Percentiles rank a stretch among this genome's conserved stretches.
phyloP scores from a whole-genome alignment of 345 rosid species.

The Linum tenue region DNA sequence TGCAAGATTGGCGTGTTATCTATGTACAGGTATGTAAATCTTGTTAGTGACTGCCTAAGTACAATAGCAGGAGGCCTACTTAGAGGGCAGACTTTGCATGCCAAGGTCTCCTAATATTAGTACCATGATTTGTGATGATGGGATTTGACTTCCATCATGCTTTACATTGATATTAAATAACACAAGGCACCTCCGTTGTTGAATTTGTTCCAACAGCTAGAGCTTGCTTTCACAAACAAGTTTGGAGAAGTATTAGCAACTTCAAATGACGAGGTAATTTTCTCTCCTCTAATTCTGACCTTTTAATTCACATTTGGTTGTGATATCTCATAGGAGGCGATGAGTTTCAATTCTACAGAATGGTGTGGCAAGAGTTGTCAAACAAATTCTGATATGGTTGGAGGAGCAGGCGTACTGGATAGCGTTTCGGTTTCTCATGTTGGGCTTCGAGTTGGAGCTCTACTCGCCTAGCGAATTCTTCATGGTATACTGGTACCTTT shows the following conservation, averaged over 20 bases:
- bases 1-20: slow-evolving; percentile 92
- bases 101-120: too few relatives aligned
- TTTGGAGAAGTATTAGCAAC: slow-evolving; percentile 39
- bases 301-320: too few relatives aligned
- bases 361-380: slow-evolving; percentile 32
- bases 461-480: slow-evolving; percentile 80
- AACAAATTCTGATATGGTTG: slow-evolving; percentile 68
- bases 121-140: too few relatives aligned
- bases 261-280: slow-evolving; percentile 52
- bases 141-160: neutral
- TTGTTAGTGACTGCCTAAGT: neutral
- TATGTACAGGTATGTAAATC: slow-evolving; percentile 53
- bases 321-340: too few relatives aligned
- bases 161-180: neutral
- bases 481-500: slow-evolving; percentile 93
- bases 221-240: slow-evolving; percentile 55
- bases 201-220: slow-evolving; percentile 48
- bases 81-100: too few relatives aligned
- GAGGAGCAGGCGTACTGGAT: slow-evolving; percentile 97
- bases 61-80: too few relatives aligned
- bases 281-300: slow-evolving; percentile 1
- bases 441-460: slow-evolving; percentile 94
- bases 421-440: slow-evolving; percentile 68
- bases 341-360: slow-evolving; percentile 44
- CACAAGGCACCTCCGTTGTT: slow-evolving; percentile 5